These are phyloP conservation scores for Daldinia concentrica DNA, from an alignment of 495 filamentous ascomycete species.

Conservation along the genomic window DNA sequence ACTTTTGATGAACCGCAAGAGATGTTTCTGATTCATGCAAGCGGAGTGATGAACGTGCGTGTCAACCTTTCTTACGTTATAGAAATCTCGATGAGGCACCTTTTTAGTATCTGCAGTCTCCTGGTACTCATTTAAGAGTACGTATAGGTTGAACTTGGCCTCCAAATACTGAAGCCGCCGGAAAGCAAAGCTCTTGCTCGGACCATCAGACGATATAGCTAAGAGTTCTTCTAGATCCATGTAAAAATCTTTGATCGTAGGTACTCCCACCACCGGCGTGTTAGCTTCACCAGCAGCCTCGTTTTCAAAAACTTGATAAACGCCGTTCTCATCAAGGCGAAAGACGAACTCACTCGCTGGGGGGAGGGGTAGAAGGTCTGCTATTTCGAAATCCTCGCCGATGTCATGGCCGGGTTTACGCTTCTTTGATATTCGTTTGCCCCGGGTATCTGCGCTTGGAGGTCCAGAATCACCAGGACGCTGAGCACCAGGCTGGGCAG, in stretches of 20 bases:
- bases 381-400: slow-evolving; percentile 88
- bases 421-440: slow-evolving; percentile 57
- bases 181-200: slow-evolving; percentile 96
- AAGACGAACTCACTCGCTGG: slow-evolving; percentile 74
- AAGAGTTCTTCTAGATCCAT: slow-evolving; percentile 90
- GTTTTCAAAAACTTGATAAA: slow-evolving; percentile 90
- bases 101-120: slow-evolving; percentile 97
- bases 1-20: slow-evolving; percentile 97
- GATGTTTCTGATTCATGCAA: slow-evolving; percentile 99
- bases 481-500: slow-evolving; percentile 37
- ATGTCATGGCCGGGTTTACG: slow-evolving; percentile 92
- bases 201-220: slow-evolving; percentile 88
- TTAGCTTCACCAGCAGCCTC: slow-evolving; percentile 66
- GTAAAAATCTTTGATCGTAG: slow-evolving; percentile 92
- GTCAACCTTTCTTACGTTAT: slow-evolving; percentile 98
- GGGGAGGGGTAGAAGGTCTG: slow-evolving; percentile 78
- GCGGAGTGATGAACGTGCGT: slow-evolving; percentile 99
- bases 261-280: slow-evolving; percentile 78
- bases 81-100: slow-evolving; percentile 97
- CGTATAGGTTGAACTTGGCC: slow-evolving; percentile 94
- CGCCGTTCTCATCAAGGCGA: slow-evolving; percentile 79
- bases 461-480: slow-evolving; percentile 22
- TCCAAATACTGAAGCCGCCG: slow-evolving; percentile 93
- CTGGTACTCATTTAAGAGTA: slow-evolving; percentile 93
- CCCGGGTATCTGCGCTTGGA: slow-evolving; percentile 32